Evolutionary conservation across 2,329 filamentous ascomycete genomes (phyloP), one percentile per base, ranked within the genome.

Genomic region (Furcasterigmium furcatum): DNA sequence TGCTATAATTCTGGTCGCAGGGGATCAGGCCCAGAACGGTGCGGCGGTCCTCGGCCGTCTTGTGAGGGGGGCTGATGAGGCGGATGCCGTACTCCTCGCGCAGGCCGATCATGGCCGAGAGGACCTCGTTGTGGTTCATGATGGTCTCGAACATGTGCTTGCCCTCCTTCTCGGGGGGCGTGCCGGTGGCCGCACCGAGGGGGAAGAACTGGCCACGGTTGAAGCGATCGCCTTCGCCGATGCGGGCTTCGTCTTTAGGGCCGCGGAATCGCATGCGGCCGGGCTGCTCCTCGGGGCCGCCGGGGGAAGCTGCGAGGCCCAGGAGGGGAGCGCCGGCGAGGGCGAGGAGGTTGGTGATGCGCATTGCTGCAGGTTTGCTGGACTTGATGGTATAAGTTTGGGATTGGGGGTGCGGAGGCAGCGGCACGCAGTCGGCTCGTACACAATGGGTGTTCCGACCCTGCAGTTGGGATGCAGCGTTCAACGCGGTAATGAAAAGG

Each of bases 61-160:
- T 61, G 51, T 69, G 55, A 1, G 73, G 71, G 1, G 71, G 58
- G 2, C 58, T 60, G 48, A 74, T 62, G 10, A 70, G 58, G 40
- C 55, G 54, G 22, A 74, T 58, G 4, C 66, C 58, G 45, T 67
- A 74, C 9, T 55, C 54, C n/a, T 52, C 62, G 13, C 62, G 64
- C 18, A 77, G 66, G 22, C 62, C 68, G 19, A 67, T 53, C 27
- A 76, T 60, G 2, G 65, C 74, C 1, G 69, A 69, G 21, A 61
- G 60, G 39, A 77, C 61, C 51, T 77, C 74, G 8, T 53, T 50
- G 34, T 66, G 58, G 41, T 67, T 77, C 54, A 77, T 64, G 52
- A 77, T 69, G 41, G 62, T 67, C 34, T 59, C 48, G 43, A 76
- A 65, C 25, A 57, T 57, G 44, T 64, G 58, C 21, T 66, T 59